phyloP scores from a whole-genome alignment of 1,139 yeast species.

The Eremothecium gossypii region DNA sequence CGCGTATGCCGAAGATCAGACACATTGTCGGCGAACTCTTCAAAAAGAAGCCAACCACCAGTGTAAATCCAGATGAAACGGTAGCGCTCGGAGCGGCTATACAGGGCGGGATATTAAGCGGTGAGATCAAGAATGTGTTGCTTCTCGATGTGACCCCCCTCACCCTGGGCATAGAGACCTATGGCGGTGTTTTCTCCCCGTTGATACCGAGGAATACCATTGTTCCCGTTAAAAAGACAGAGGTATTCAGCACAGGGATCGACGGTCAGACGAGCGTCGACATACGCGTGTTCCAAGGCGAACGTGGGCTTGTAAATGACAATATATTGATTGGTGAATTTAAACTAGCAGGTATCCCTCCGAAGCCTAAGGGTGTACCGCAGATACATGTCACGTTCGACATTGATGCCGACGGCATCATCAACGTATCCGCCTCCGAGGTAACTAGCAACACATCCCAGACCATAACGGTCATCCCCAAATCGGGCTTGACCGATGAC shows the following conservation, averaged over 20 bases:
- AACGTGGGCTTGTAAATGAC: slow-evolving; percentile 62
- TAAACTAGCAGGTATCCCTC: slow-evolving; percentile 56
- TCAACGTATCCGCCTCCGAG: slow-evolving; percentile 64
- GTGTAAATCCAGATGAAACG: slow-evolving; percentile 76
- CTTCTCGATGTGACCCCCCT: slow-evolving; percentile 71
- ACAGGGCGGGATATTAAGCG: slow-evolving; percentile 70
- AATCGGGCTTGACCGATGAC: slow-evolving; percentile 55
- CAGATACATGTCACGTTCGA: slow-evolving; percentile 67
- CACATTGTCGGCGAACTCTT: slow-evolving; percentile 49
- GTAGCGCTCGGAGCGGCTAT: slow-evolving; percentile 82
- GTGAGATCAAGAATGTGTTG: slow-evolving; percentile 62
- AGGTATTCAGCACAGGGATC: slow-evolving; percentile 72
- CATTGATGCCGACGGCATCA: slow-evolving; percentile 77
- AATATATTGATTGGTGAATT: slow-evolving; percentile 68
- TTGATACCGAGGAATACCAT: slow-evolving; percentile 69
- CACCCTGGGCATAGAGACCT: slow-evolving; percentile 72
- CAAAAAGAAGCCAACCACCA: slow-evolving; percentile 48
- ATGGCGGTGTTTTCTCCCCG: slow-evolving; percentile 73
- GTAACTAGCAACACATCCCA: slow-evolving; percentile 45
- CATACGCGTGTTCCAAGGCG: slow-evolving; percentile 71
- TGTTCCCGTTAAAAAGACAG: slow-evolving; percentile 63
- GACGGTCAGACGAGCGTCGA: slow-evolving; percentile 79
- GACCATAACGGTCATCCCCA: slow-evolving; percentile 63
- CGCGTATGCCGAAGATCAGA: slow-evolving; percentile 71
- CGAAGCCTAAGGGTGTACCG: slow-evolving; percentile 68